Evolutionary conservation across 75 land plant genomes (phyloP).

Genomic region (Pseudotsuga menziesii): DNA sequence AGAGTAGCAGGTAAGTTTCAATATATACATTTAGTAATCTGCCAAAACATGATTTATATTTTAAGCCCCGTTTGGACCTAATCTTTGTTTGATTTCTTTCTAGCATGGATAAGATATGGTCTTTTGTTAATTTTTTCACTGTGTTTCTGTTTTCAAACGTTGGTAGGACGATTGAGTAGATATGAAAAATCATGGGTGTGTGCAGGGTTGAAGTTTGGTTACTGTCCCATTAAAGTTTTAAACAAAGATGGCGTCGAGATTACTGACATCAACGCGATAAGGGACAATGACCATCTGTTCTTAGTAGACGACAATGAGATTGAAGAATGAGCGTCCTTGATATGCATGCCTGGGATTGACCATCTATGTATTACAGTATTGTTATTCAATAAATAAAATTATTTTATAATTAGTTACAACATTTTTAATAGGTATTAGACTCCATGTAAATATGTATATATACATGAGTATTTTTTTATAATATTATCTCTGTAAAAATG

Average conservation of each 20-base stretch:
- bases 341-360: background rate
- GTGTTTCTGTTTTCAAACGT: background rate
- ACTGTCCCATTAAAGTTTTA: slow-evolving; percentile 33
- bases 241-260: slow-evolving; percentile 52
- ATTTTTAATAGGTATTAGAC: too few relatives aligned
- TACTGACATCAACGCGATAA: slow-evolving; percentile 50
- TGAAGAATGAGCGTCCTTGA: background rate
- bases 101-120: too few relatives aligned
- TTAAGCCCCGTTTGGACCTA: too few relatives aligned
- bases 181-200: background rate
- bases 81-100: too few relatives aligned
- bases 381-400: too few relatives aligned
- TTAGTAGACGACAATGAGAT: slow-evolving; percentile 21
- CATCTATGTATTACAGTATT: background rate
- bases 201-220: slow-evolving; percentile 38
- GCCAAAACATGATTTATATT: too few relatives aligned
- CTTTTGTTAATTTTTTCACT: background rate
- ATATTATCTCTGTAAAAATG: too few relatives aligned
- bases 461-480: too few relatives aligned
- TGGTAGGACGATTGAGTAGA: background rate
- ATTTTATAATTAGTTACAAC: too few relatives aligned
- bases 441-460: too few relatives aligned
- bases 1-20: slow-evolving; percentile 26
- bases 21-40: background rate
- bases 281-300: slow-evolving; percentile 79